phyloP scores from a whole-genome alignment of 1,284 basidiomycete genomes.

The Ustilago curta region DNA sequence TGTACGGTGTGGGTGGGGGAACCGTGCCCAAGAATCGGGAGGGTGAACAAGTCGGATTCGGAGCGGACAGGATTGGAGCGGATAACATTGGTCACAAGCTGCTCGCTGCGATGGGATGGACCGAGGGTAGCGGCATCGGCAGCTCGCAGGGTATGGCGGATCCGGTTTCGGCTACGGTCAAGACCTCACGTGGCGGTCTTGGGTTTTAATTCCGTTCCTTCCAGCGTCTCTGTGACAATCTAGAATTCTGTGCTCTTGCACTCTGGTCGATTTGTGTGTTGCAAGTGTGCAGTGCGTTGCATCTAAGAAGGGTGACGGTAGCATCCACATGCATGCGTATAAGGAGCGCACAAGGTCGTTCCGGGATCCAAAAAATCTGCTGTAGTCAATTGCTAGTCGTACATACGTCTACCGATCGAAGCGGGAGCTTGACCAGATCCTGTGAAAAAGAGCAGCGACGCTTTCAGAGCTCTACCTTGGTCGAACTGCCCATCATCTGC shows the following conservation, averaged over 20 bases:
- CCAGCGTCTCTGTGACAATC: neutral
- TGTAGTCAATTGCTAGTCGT: neutral
- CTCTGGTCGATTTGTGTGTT: neutral
- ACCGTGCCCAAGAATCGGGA: slow-evolving; percentile 60
- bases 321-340: too few relatives aligned
- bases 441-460: too few relatives aligned
- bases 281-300: too few relatives aligned
- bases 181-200: slow-evolving; percentile 61
- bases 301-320: too few relatives aligned
- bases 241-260: slow-evolving; percentile 1
- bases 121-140: slow-evolving; percentile 63
- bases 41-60: slow-evolving; percentile 64
- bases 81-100: slow-evolving; percentile 67
- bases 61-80: slow-evolving; percentile 64
- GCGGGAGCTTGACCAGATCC: too few relatives aligned
- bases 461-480: slow-evolving; percentile 31
- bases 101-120: slow-evolving; percentile 67
- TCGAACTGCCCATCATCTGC: slow-evolving; percentile 22
- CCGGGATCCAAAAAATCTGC: neutral
- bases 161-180: slow-evolving; percentile 66
- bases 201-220: slow-evolving; percentile 45
- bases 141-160: slow-evolving; percentile 60
- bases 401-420: neutral
- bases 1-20: slow-evolving; percentile 44
- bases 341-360: neutral